phyloP scores from a whole-genome alignment of 1,284 basidiomycete species.

The Microbotryum violaceum region DNA sequence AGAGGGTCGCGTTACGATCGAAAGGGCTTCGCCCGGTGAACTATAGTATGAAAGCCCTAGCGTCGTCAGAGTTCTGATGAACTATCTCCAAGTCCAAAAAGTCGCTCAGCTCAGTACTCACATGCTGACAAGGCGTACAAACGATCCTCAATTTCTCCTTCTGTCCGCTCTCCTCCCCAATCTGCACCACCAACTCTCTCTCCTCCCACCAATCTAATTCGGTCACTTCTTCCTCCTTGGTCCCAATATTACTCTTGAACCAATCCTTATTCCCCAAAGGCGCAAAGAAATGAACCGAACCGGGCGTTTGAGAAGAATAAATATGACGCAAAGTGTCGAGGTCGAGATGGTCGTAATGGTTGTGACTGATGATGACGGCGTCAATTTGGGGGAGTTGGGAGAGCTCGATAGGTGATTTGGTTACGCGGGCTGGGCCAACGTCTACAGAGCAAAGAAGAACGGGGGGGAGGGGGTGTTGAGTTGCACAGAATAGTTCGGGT shows the following conservation, averaged over 20 bases:
- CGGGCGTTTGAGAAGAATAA: constrained; percentile 36
- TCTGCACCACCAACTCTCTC: constrained; percentile 41
- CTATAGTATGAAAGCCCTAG: not conserved
- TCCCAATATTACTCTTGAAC: constrained; percentile 47
- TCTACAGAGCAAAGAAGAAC: not conserved
- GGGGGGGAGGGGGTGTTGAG: not conserved
- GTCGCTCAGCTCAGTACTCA: constrained; percentile 35
- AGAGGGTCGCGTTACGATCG: constrained; percentile 53
- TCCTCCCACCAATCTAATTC: constrained; percentile 66
- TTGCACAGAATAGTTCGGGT: no score
- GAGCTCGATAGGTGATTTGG: constrained; percentile 53
- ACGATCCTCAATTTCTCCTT: constrained; percentile 39
- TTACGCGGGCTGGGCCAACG: constrained; percentile 54
- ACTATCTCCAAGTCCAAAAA: not conserved
- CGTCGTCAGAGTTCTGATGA: not conserved
- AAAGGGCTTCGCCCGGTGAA: constrained; percentile 40
- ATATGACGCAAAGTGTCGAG: constrained; percentile 50
- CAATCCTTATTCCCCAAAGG: constrained; percentile 54
- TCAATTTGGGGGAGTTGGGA: constrained; percentile 59
- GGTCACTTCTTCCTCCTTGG: constrained; percentile 45
- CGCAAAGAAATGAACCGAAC: constrained; percentile 50
- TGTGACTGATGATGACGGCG: constrained; percentile 52
- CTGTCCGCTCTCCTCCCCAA: constrained; percentile 1
- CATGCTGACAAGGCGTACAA: constrained; percentile 53
- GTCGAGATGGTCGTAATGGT: constrained; percentile 48